Evolutionary conservation across 495 filamentous ascomycete species (phyloP), one percentile per base, ranked within the genome.

Genomic region (Penicillium longicatenatum): DNA sequence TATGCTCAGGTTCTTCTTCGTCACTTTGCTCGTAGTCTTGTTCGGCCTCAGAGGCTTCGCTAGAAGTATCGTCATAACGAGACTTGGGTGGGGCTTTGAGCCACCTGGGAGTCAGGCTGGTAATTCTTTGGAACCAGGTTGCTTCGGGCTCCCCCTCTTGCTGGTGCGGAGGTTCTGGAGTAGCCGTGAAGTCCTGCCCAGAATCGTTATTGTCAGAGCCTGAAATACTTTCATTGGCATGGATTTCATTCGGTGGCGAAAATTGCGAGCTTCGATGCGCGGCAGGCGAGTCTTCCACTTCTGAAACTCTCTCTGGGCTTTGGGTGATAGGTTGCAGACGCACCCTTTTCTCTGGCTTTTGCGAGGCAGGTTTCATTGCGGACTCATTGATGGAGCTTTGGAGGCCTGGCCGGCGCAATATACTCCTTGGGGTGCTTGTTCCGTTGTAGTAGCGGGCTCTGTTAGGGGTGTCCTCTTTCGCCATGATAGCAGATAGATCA

Each of bases 61-160:
- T 62, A 2, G 57, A 55, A 17, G 55, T 60, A 31, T 70, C 61
- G 49, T 63, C 61, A 51, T 63, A 58, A 4, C 64, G 57, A 21
- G 50, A 57, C 42, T 54, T 52, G 5, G 45, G 52, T 5, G 75
- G 73, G 10, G 71, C 70, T 68, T 70, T 75, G 54, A 76, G 53
- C 75, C 75, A 78, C 58, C 66, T 61, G 12, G 75, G 75, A 2
- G 74, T 78, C 43, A 75, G 55, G 57, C 64, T 73, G n/a, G 71
- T 71, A 44, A 78, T 70, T 61, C 52, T 64, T 44, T 70, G 62
- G 49, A 75, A 71, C 75, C 72, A 76, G 50, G 75, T 71, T 55
- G 74, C 17, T 39, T 39, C 37, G 43, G 59, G 52, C 26, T 46
- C 24, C 2, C 24, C 59, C 31, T 53, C 60, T 19, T 59, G 52